Evolutionary conservation across 108 stramenopile genomes (phyloP), one percentile per base, ranked within the genome.

Genomic region (Cyclotella cryptica): DNA sequence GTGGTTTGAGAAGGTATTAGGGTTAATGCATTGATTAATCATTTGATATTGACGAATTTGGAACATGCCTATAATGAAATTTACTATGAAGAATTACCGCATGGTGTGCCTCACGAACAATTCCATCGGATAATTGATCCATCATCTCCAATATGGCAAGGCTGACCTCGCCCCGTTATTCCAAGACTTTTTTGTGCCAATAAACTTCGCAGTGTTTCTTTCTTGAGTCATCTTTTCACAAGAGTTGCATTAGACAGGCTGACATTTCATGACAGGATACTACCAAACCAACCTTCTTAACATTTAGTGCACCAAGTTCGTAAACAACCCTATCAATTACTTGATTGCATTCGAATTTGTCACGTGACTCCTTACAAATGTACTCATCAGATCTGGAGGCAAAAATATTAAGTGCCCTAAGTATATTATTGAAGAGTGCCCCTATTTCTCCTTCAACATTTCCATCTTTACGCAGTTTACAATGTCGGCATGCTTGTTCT

Each of bases 1-100:
- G 96, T 77, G 96, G 96, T 43, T 80, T 96, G 59, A 85, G 93
- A 46, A 67, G 96, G 74, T 93, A 96, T 66, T 93, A 89, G 46
- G 46, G 39, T 19, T 12, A 49, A 17, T 9, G 9, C 1, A 35
- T 5, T 35, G 4, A 35, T 35, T 5, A 35, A 35, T 35, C 35
- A 35, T 35, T 35, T 35, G 35, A 35, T 35, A 35, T 35, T 35
- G 2, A 35, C 35, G 2, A 2, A 35, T 35, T 35, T 6, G 35
- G 35, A 35, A 35, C 6, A 49, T 49, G 47, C 9, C 47, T n/a
- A n/a, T n/a, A 7, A n/a, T 49, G 47, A 3, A 1, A 49, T 49
- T 58, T 58, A 55, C 54, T 26, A 13, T 3, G 3, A 2, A 21
- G 22, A 24, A 24, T 58, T 24, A 13, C 14, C 22, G 57, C 24